Percentiles rank a stretch among this genome's conserved stretches.
Conservation (phyloP, 805 yeast genomes). For the Pichia eremophila region DNA sequence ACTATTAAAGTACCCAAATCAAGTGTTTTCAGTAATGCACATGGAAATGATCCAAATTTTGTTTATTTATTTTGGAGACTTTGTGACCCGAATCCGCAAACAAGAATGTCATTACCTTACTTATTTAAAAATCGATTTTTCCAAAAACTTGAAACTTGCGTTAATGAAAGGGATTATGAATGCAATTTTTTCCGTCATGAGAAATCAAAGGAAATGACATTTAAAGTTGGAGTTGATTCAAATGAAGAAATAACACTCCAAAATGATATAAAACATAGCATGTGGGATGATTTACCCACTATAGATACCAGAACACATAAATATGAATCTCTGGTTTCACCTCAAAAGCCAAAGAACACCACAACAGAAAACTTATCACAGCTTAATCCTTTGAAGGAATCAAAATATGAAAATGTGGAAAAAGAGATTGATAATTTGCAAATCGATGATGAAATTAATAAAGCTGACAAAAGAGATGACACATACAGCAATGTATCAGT, state of each 20-base stretch:
- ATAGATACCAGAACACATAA: not conserved
- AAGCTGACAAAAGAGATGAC: not conserved
- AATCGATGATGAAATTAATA: not conserved
- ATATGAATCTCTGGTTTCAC: not conserved
- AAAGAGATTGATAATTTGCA: not conserved
- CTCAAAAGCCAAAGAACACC: not conserved
- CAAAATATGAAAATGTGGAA: not conserved
- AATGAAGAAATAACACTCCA: slow-evolving; percentile 5
- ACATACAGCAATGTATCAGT: not conserved
- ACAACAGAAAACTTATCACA: not conserved
- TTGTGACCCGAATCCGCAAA: slow-evolving; percentile 49
- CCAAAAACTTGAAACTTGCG: slow-evolving; percentile 46
- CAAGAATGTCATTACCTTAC: slow-evolving; percentile 45
- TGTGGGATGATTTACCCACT: slow-evolving; percentile 5
- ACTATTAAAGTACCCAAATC: slow-evolving; percentile 40
- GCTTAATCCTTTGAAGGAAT: not conserved
- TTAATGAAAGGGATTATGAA: slow-evolving; percentile 32
- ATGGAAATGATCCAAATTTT: slow-evolving; percentile 12
- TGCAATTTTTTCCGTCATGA: slow-evolving; percentile 18
- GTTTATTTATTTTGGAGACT: slow-evolving; percentile 48
- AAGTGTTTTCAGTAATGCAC: slow-evolving; percentile 25
- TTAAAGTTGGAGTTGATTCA: slow-evolving; percentile 4
- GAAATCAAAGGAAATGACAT: slow-evolving; percentile 3
- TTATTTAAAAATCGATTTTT: slow-evolving; percentile 62
- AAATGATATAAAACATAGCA: slow-evolving; percentile 5